phyloP scores from a whole-genome alignment of 108 stramenopile genomes.

The Cylindrotheca closterium region DNA sequence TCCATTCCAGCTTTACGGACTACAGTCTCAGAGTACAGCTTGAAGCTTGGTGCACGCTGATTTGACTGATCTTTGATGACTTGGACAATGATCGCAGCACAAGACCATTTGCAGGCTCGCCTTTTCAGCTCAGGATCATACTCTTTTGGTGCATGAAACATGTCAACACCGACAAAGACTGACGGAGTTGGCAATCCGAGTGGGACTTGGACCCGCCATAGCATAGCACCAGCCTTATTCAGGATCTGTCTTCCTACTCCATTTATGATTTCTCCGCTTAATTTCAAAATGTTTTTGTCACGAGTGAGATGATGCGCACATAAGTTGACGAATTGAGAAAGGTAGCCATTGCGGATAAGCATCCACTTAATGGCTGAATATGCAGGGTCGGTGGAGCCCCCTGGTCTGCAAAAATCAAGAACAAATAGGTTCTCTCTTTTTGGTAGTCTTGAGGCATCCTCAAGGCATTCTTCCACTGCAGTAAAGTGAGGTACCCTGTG shows the following conservation, averaged over 20 bases:
- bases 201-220: conserved; percentile 62
- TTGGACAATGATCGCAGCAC: conserved; percentile 70
- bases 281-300: conserved; percentile 32
- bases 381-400: conserved; percentile 44
- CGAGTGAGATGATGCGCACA: conserved; percentile 48
- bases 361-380: conserved; percentile 57
- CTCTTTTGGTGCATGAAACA: conserved; percentile 58
- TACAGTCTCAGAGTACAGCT: conserved; percentile 53
- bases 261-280: conserved; percentile 42
- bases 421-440: conserved; percentile 37
- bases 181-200: conserved; percentile 49
- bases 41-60: conserved; percentile 12
- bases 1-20: conserved; percentile 52
- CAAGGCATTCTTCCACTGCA: conserved; percentile 41
- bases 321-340: conserved; percentile 67
- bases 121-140: conserved; percentile 45
- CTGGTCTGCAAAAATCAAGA: conserved; percentile 48
- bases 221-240: conserved; percentile 50
- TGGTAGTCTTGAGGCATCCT: conserved; percentile 38
- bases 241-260: conserved; percentile 65
- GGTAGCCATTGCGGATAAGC: conserved; percentile 38
- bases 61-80: conserved; percentile 29
- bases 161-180: conserved; percentile 65
- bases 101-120: conserved; percentile 53
- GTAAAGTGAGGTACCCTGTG: neutral